phyloP scores from a whole-genome alignment of 495 filamentous ascomycete genomes.

The Aspergillus wentii region DNA sequence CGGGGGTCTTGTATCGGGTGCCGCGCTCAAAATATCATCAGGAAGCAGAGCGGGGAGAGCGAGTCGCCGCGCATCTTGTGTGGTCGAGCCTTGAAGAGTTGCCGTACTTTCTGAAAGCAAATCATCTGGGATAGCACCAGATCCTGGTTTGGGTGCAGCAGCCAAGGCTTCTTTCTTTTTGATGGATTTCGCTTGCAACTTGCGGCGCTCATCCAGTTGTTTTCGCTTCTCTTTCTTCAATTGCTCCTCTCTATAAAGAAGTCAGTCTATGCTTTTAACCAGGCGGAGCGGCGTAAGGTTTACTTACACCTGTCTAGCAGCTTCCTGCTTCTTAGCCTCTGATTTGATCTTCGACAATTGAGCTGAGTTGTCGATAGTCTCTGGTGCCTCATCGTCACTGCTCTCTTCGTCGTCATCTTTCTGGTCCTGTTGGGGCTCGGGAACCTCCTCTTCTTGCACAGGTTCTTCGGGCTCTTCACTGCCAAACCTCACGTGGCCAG shows the following conservation, averaged over 20 bases:
- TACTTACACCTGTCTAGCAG: constrained; percentile 32
- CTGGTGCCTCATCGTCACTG: constrained; percentile 48
- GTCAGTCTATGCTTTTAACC: constrained; percentile 14
- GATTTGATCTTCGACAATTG: constrained; percentile 34
- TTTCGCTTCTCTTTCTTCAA: constrained; percentile 42
- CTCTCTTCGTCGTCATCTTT: constrained; percentile 27
- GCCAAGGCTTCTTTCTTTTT: constrained; percentile 28
- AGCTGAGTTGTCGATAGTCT: constrained; percentile 43
- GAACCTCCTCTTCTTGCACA: constrained; percentile 16
- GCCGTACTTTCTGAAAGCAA: constrained; percentile 34
- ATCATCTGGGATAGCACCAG: no score
- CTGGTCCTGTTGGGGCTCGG: constrained; percentile 18
- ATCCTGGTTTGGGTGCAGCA: no score
- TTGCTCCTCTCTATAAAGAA: constrained; percentile 33
- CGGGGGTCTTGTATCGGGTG: constrained; percentile 34
- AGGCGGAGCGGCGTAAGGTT: not conserved
- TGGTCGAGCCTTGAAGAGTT: constrained; percentile 37
- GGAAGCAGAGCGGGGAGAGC: constrained; percentile 47
- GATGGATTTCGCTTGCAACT: constrained; percentile 39
- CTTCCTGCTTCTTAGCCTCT: constrained; percentile 38
- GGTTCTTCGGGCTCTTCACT: constrained; percentile 40
- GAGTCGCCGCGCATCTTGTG: constrained; percentile 31
- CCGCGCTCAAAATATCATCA: constrained; percentile 47
- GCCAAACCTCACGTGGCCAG: constrained; percentile 36
- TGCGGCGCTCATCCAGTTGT: constrained; percentile 43